Base-by-base conservation (phyloP, 768 basidiomycete genomes). In the Pulveroboletus sp. region DNA sequence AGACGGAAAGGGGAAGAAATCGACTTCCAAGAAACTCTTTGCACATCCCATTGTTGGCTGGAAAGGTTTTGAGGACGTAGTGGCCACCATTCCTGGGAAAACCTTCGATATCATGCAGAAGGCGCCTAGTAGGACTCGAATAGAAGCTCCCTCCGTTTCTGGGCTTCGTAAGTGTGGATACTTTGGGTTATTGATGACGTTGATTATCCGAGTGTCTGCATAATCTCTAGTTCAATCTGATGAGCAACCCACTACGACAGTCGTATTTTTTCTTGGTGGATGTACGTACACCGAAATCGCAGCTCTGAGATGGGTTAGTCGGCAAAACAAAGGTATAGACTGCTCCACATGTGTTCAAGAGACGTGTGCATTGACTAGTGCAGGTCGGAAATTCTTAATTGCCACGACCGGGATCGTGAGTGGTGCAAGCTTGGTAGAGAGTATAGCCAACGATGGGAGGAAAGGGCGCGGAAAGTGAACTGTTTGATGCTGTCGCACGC, bases 231-330 rank as follows among this genome's bases (percentile, higher is more conserved):
- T 75, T 47, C 70, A 70, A 51, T 67, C 76, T 1, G 74, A 73
- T 43, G 87, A 85, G 53, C 77, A 79, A 59, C 71, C 79, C 3
- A 88, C 83, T 8, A 95, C 86, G 6, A 95, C 93, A 3, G 80
- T 95, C 15, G 89, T 99, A 9, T 96, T 97, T 71, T 97, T 98
- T 80, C 71, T 98, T 30, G 96, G 96, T 26, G 96, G 95, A 5
- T 93, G 93, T 66, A 99, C 96, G 11, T 96, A 90, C 60, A 95
- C 95, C 8, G 96, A 98, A 72, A 93, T 98, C 51, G 86, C 96
- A 33, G 95, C 95, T 6, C 66, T 99, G 57, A 77, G 96, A 65
- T 96, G 93, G 92, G 86, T 95, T 61, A 79, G 83, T 49, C 80
- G 85, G 58, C 92, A 93, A 66, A 86, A 86, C 57, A 80, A 78